phyloP scores from a whole-genome alignment of 805 yeast genomes.

The Wickerhamomyces silvicola region DNA sequence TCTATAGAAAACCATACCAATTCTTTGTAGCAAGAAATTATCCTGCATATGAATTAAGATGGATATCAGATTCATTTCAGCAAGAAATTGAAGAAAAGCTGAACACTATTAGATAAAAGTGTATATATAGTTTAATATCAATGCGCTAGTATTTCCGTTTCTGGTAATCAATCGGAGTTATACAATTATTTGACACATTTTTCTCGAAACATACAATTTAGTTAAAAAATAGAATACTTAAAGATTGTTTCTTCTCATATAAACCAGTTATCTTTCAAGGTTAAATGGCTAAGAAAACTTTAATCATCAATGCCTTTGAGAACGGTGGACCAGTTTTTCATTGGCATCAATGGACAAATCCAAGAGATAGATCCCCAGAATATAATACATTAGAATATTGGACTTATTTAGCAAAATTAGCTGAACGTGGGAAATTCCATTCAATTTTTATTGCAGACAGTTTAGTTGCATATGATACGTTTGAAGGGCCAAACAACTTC shows the following conservation, averaged over 20 bases:
- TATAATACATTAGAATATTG: constrained; percentile 23
- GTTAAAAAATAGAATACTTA: too few relatives aligned
- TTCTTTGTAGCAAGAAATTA: constrained; percentile 1
- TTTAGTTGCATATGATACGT: constrained; percentile 30
- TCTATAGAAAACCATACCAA: constrained; percentile 1
- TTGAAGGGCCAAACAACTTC: constrained; percentile 11
- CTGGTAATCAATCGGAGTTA: too few relatives aligned
- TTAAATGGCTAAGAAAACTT: constrained; percentile 18
- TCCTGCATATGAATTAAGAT: constrained; percentile 1
- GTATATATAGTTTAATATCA: too few relatives aligned
- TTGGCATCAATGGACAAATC: constrained; percentile 1
- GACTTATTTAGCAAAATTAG: constrained; percentile 27
- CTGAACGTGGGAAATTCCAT: constrained; percentile 30
- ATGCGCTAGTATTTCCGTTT: too few relatives aligned
- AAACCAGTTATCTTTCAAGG: too few relatives aligned
- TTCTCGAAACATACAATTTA: too few relatives aligned
- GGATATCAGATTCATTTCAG: not conserved
- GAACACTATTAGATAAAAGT: too few relatives aligned
- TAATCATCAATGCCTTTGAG: constrained; percentile 31
- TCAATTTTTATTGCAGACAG: constrained; percentile 31
- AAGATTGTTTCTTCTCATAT: not conserved
- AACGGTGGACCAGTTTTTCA: constrained; percentile 22
- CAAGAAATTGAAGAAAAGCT: constrained; percentile 2
- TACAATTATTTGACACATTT: too few relatives aligned
- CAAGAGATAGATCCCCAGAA: constrained; percentile 1